These are phyloP conservation scores for Globisporangium cederbergense DNA, from an alignment of 352 stramenopile genomes.

Conservation along the genomic window DNA sequence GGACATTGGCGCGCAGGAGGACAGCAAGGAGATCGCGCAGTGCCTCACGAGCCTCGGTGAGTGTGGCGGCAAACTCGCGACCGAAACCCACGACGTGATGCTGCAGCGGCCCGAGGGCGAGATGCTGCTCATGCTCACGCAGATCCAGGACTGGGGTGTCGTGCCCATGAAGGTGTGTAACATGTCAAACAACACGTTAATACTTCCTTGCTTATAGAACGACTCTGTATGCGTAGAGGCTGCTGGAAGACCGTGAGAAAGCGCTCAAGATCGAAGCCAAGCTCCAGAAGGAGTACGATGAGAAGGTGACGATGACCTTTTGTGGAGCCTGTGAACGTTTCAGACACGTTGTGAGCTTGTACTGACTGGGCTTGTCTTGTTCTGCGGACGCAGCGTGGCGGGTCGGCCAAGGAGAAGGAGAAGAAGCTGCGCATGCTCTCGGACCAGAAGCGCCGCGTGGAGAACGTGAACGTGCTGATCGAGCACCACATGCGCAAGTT, in stretches of 20 bases:
- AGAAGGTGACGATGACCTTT: slow-evolving; percentile 17
- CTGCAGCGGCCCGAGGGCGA: slow-evolving; percentile 63
- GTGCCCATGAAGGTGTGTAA: slow-evolving; percentile 68
- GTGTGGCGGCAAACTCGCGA: slow-evolving; percentile 45
- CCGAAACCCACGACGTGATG: slow-evolving; percentile 75
- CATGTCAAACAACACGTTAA: too few relatives aligned
- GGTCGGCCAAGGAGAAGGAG: slow-evolving; percentile 62
- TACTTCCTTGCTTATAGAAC: too few relatives aligned
- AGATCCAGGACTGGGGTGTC: slow-evolving; percentile 83
- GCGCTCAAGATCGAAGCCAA: slow-evolving; percentile 74
- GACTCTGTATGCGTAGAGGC: slow-evolving; percentile 25
- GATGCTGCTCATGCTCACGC: slow-evolving; percentile 62
- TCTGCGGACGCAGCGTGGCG: slow-evolving; percentile 27
- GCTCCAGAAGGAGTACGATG: slow-evolving; percentile 76
- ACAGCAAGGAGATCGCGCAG: slow-evolving; percentile 35
- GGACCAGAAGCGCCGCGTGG: slow-evolving; percentile 78
- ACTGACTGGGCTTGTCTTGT: slow-evolving; percentile 13
- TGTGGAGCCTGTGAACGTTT: not conserved
- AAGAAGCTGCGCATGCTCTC: slow-evolving; percentile 80
- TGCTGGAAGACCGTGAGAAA: slow-evolving; percentile 83
- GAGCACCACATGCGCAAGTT: slow-evolving; percentile 75
- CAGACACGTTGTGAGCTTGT: not conserved
- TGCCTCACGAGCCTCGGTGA: slow-evolving; percentile 50
- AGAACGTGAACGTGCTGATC: slow-evolving; percentile 77
- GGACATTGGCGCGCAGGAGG: slow-evolving; percentile 65